Evolutionary conservation across 2,329 filamentous ascomycete species (phyloP).

Genomic region (Fusarium mangiferae): DNA sequence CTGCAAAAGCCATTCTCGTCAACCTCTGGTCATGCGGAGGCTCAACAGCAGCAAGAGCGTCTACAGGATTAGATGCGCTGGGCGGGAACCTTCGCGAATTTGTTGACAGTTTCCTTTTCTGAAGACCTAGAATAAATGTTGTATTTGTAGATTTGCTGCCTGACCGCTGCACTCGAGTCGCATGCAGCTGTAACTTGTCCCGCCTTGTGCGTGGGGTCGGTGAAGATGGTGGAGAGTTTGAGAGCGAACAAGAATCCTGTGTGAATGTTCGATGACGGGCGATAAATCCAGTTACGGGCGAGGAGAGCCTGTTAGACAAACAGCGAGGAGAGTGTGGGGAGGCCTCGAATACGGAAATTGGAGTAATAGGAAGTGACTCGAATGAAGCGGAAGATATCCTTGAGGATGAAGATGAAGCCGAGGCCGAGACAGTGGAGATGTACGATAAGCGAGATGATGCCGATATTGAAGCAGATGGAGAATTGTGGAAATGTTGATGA

Average conservation of each 20-base stretch:
- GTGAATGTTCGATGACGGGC: slow-evolving; percentile 35
- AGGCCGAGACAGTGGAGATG: slow-evolving; percentile 39
- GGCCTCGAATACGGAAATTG: slow-evolving; percentile 32
- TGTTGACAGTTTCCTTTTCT: slow-evolving; percentile 38
- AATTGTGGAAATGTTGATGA: slow-evolving; percentile 44
- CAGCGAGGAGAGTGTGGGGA: slow-evolving; percentile 21
- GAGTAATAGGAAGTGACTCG: slow-evolving; percentile 33
- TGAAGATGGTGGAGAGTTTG: slow-evolving; percentile 41
- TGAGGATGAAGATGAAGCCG: slow-evolving; percentile 33
- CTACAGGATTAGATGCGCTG: slow-evolving; percentile 51
- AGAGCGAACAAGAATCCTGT: slow-evolving; percentile 30
- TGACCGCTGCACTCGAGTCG: slow-evolving; percentile 59
- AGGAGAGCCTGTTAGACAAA: slow-evolving; percentile 14
- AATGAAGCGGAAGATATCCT: slow-evolving; percentile 38
- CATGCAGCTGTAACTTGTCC: slow-evolving; percentile 62
- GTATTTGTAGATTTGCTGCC: slow-evolving; percentile 48
- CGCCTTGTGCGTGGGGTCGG: slow-evolving; percentile 53
- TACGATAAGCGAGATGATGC: slow-evolving; percentile 41
- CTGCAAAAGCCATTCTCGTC: slow-evolving; percentile 70
- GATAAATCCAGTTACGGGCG: slow-evolving; percentile 29
- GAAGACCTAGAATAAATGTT: slow-evolving; percentile 38
- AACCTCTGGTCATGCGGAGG: slow-evolving; percentile 61
- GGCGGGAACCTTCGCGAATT: slow-evolving; percentile 44
- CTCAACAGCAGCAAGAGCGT: slow-evolving; percentile 58
- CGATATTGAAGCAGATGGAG: slow-evolving; percentile 37